phyloP scores from a whole-genome alignment of 352 stramenopile genomes.

The Nothophytophthora sp. region DNA sequence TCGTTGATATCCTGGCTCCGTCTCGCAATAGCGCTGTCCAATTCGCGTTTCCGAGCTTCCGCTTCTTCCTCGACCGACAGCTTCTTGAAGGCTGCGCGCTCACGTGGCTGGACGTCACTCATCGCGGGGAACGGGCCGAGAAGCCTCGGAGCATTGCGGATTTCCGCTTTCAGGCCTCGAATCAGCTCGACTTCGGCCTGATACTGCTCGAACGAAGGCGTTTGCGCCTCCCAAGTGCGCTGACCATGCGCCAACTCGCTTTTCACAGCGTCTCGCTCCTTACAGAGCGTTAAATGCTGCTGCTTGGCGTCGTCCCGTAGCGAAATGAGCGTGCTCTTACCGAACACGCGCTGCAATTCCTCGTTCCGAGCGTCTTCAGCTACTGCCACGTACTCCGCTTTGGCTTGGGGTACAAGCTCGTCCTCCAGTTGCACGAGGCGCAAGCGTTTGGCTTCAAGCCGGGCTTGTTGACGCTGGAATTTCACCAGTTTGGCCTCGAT shows the following conservation, averaged over 20 bases:
- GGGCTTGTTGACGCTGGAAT: conserved; percentile 57
- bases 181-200: conserved; percentile 57
- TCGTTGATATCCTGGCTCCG: conserved; percentile 51
- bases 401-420: conserved; percentile 64
- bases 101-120: conserved; percentile 50
- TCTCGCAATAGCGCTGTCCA: conserved; percentile 65
- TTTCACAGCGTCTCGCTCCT: conserved; percentile 47
- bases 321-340: conserved; percentile 60
- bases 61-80: conserved; percentile 83
- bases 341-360: conserved; percentile 59
- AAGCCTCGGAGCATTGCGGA: conserved; percentile 38
- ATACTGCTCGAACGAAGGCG: conserved; percentile 66
- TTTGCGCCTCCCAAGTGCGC: conserved; percentile 37
- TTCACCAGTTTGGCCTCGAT: conserved; percentile 54
- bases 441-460: conserved; percentile 44
- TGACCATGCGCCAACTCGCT: conserved; percentile 55
- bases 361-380: conserved; percentile 73
- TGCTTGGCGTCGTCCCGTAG: conserved; percentile 73
- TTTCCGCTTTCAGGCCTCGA: conserved; percentile 36
- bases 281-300: conserved; percentile 43
- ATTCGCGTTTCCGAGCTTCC: conserved; percentile 50
- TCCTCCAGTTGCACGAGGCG: conserved; percentile 40
- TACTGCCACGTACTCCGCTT: conserved; percentile 74
- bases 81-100: conserved; percentile 73
- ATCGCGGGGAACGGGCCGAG: conserved; percentile 52